Base-by-base conservation (phyloP, 1,139 yeast genomes). In the Scheffersomyces insectosa region DNA sequence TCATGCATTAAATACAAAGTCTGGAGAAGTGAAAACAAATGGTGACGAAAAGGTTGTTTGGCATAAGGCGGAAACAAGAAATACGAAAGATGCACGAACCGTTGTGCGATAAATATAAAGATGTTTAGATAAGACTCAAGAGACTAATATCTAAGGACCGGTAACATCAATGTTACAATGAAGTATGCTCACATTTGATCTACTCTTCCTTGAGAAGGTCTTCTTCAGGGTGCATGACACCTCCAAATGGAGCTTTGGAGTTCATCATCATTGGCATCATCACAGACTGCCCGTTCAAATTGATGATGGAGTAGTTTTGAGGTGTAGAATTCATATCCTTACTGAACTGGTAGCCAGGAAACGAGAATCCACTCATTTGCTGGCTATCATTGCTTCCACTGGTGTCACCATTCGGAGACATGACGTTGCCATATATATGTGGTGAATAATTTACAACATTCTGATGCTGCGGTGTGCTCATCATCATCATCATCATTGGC, bases 391-490 rank as follows among this genome's bases (percentile, higher is more conserved):
- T 28, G 25, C 39, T 42, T 20, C 37, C 35, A 23, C 37, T 38
- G 38, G 41, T 32, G 33, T 35, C 51, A 25, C 29, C 38, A 12
- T 25, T 43, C 33, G 44, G 54, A 14, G 43, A 47, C 6, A 39
- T 39, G 20, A 44, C 51, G 23, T 35, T 40, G 2, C 43, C 31
- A 32, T 45, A 48, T 23, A 46, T 37, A 12, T 37, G 46, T 7
- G 51, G 47, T n/a, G 45, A 45, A 36, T 54, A 54, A 37, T 49
- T 48, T 28, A 48, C 42, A 20, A 51, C 44, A 30, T 48, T 50
- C 41, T 50, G 55, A 50, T 69, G 77, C 44, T 68, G 77, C 5
- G 78, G 77, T 2, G 79, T 72, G 42, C 77, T 72, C 75, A 72
- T 72, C 65, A 68, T 64, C 70, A 69, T 66, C 64, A 66, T 62